Evolutionary conservation across 177 flowering plant species (phyloP).

Genomic region (Vitis hybrid): DNA sequence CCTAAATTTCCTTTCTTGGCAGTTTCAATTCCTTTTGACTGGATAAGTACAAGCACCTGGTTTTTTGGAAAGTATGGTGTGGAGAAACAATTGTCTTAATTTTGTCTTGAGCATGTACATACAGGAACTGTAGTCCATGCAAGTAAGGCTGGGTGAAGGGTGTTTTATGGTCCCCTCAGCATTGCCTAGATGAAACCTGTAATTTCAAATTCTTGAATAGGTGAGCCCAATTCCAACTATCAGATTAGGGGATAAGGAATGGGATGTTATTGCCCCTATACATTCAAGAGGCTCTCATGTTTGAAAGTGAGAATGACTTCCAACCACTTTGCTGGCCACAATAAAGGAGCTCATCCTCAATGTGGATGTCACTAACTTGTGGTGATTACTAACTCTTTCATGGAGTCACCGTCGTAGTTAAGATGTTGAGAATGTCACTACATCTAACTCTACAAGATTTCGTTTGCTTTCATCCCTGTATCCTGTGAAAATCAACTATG

Average conservation of each 20-base stretch:
- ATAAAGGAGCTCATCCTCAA: not conserved
- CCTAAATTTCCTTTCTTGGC: no score
- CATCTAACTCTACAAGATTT: not conserved
- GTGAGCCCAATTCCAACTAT: not conserved
- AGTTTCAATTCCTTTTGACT: no score
- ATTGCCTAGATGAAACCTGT: not conserved
- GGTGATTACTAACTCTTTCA: not conserved
- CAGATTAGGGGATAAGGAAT: not conserved
- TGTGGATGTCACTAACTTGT: not conserved
- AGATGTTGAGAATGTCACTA: not conserved
- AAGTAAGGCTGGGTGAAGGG: no score
- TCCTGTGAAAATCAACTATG: no score
- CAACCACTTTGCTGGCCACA: not conserved
- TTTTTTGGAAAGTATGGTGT: no score
- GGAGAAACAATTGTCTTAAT: no score
- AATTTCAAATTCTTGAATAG: not conserved
- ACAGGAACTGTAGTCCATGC: no score
- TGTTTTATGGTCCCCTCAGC: no score
- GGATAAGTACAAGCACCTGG: no score
- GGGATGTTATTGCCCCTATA: slow-evolving; percentile 1
- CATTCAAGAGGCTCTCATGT: not conserved
- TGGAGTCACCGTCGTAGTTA: not conserved
- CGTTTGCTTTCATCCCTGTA: no score
- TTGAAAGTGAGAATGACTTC: slow-evolving; percentile 5
- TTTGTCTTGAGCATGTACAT: no score